Evolutionary conservation across 352 stramenopile genomes (phyloP), one percentile per base, ranked within the genome.

Genomic region (Phytophthora capsici): DNA sequence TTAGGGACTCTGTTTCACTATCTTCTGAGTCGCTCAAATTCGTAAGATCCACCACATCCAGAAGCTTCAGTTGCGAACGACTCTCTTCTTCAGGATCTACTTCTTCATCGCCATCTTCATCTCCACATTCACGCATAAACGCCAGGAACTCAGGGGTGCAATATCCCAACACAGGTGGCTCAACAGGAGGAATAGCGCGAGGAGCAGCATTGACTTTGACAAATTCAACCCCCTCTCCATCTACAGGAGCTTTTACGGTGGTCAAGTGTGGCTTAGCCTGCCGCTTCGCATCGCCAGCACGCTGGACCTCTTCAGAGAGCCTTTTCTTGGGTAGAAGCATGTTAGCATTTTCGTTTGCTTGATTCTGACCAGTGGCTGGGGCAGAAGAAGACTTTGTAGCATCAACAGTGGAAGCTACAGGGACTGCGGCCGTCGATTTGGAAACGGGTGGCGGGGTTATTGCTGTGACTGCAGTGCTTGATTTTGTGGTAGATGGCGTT

Each of bases 21-120:
- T 84, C 54, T 6, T 73, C 77, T 2, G 80, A 84, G 38, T 89
- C 80, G 28, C 74, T 86, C 30, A 88, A 52, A 48, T 78, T 82
- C 2, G 83, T 89, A 25, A 91, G 51, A 28, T 91, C 83, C 37
- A 91, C 79, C 7, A 89, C 69, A 44, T 86, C 68, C 16, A 90
- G 53, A 2, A 90, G 60, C 32, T 77, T 79, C 6, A 75, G 26
- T 38, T 78, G 69, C 7, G 62, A 67, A 4, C 55, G 45, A 13
- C 50, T 71, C 23, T 69, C 61, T 57, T 79, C 57, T 41, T 84
- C 80, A 4, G 82, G 74, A 17, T 86, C 73, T 8, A 80, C 59
- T 1, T 73, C 58, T 26, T 86, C 62, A 10, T 68, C 58, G 0
- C 67, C 69, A 19, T 84, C 78, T 19, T 80, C 72, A 19, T 76